Base-by-base conservation (phyloP, 2,329 filamentous ascomycete species). In the Colletotrichum australisinense region DNA sequence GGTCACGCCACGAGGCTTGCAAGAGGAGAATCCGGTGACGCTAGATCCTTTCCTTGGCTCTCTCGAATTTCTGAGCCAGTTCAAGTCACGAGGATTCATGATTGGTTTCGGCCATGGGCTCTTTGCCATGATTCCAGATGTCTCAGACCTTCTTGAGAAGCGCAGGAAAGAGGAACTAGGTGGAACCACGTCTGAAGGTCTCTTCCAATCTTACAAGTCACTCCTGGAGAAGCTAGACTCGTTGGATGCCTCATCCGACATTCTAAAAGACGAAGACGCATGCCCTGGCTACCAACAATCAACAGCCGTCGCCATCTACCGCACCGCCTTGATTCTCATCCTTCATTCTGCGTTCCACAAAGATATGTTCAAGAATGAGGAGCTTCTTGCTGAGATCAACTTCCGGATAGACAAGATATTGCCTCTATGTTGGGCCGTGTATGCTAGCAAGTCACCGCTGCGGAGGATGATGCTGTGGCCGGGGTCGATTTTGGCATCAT, bases 381-480 rank as follows among this genome's bases (percentile, higher is more conserved):
- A 19, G 0, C 42, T 62, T 9, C 12, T 62, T 4, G 19, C 24
- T 1, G 24, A 62, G 19, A 49, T 38, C 1, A n/a, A 65, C 6
- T 4, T 38, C 5, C 67, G 38, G 16, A 28, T 58, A 6, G 60
- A 58, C n/a, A 65, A 57, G 52, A 32, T 64, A 19, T 4, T 64
- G 12, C 42, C 28, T 4, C 14, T 53, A 4, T 64, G 62, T 8
- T 53, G 28, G 62, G 30, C 30, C 1, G 30, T 68, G 0, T 42
- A 55, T 12, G 28, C 46, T 1, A 49, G 57, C 30, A 14, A 7
- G 4, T 35, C 42, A 16, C 46, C 57, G 1, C n/a, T 63, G 42
- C 46, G 46, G 16, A 62, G 57, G 24, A 63, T 63, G 57, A 55
- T 42, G 66, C 42, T 68, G 1, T 68, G 66, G 66, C 57, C 66